These are phyloP conservation scores for Trichomonas gallinae DNA, from an alignment of 208 protist species.

Conservation along the genomic window DNA sequence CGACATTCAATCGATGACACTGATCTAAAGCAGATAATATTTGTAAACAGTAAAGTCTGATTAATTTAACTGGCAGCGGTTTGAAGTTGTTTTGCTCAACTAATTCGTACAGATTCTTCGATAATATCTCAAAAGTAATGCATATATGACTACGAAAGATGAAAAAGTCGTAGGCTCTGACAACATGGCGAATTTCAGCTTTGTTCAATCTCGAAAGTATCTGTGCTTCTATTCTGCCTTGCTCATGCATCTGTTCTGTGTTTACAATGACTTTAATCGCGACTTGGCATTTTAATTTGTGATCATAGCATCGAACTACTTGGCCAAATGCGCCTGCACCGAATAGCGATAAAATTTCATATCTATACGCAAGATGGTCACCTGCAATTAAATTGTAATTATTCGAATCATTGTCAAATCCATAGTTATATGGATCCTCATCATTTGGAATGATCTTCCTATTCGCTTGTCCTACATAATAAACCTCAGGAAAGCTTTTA, in stretches of 20 bases:
- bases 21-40: neutral
- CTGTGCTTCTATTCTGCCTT: neutral
- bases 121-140: neutral
- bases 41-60: neutral
- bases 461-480: neutral
- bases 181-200: neutral
- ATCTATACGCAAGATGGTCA: constrained; percentile 52
- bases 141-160: neutral
- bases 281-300: constrained; percentile 46
- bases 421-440: neutral
- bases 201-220: neutral
- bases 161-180: neutral
- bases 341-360: constrained; percentile 57
- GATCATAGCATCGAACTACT: constrained; percentile 62
- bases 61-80: neutral
- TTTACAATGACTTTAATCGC: constrained; percentile 54
- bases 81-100: neutral
- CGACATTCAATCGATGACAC: neutral
- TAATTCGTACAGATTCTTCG: neutral
- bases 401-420: neutral
- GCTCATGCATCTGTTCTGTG: constrained; percentile 38
- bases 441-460: neutral
- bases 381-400: neutral
- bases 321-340: constrained; percentile 73
- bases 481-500: neutral